Evolutionary conservation across 75 land plant species (phyloP), one percentile per base, ranked within the genome.

Genomic region (Gnetum montanum): DNA sequence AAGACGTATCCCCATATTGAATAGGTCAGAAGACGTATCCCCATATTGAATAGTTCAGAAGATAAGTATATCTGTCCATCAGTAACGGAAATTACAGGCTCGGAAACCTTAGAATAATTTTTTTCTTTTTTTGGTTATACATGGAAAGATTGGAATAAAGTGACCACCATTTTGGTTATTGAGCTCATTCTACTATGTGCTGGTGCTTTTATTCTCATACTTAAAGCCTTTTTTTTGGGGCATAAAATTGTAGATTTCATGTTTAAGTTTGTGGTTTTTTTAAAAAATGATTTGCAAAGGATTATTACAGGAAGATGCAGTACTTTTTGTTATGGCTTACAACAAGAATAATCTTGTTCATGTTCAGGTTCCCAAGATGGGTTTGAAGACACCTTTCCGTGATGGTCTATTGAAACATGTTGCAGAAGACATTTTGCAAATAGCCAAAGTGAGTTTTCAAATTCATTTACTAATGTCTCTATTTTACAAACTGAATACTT

Each of bases 301-400:
- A n/a, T n/a, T n/a, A n/a, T n/a, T n/a, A n/a, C n/a, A n/a, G n/a
- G n/a, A n/a, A n/a, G n/a, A n/a, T n/a, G n/a, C n/a, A n/a, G n/a
- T n/a, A n/a, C n/a, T n/a, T n/a, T n/a, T n/a, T n/a, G n/a, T n/a
- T n/a, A n/a, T n/a, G n/a, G n/a, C n/a, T n/a, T n/a, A n/a, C n/a
- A n/a, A n/a, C n/a, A n/a, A n/a, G n/a, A n/a, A 34, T 16, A 1
- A 18, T 1, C 6, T 20, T 33, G 8, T 20, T 23, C 6, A 53
- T 62, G 40, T 63, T 31, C 40, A 93, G 96, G 98, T 94, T 6
- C 84, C 96, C 34, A 74, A 66, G 62, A 71, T 58, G 66, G 98
- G 98, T 48, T 68, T 94, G 33, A 80, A 83, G 61, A 81, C 87
- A 34, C 98, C 96, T 51, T 94, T 90, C 57, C 76, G 98, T 20